Percentiles rank a stretch among this genome's conserved stretches.
Evolutionary conservation across 169 alveolate species (phyloP).

Genomic region (Perkinsus olseni): DNA sequence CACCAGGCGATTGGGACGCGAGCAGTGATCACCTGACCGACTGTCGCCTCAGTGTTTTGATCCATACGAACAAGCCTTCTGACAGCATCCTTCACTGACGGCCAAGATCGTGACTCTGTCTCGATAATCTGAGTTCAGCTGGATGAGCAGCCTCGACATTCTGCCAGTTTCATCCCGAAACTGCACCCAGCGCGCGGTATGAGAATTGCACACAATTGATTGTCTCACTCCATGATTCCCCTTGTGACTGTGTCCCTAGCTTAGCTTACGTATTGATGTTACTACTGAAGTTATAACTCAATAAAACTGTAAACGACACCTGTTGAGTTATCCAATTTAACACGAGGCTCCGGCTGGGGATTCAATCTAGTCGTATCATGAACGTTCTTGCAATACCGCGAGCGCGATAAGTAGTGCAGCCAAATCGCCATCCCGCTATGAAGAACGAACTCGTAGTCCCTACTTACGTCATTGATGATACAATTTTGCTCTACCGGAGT

Average conservation of each 20-base stretch:
- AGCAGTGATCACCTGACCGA: neutral
- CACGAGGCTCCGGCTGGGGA: too few relatives aligned
- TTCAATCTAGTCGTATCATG: neutral
- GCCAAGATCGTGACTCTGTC: neutral
- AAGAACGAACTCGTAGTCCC: too few relatives aligned
- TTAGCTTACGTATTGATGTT: too few relatives aligned
- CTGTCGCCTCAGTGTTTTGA: neutral
- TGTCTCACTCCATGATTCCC: too few relatives aligned
- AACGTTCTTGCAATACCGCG: neutral
- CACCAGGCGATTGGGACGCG: neutral
- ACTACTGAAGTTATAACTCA: too few relatives aligned
- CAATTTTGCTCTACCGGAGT: neutral
- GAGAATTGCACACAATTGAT: too few relatives aligned
- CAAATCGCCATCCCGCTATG: too few relatives aligned
- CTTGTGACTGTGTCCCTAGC: too few relatives aligned
- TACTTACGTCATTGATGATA: neutral
- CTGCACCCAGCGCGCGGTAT: too few relatives aligned
- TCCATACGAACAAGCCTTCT: neutral
- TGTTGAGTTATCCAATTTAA: too few relatives aligned
- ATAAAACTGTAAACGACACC: too few relatives aligned
- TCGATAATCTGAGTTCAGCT: neutral
- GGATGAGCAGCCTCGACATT: neutral
- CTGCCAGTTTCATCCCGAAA: neutral
- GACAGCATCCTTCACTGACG: neutral
- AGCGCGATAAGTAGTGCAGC: too few relatives aligned